Evolutionary conservation across 2,329 filamentous ascomycete species (phyloP).

Genomic region (Arthrobotrys conoides): DNA sequence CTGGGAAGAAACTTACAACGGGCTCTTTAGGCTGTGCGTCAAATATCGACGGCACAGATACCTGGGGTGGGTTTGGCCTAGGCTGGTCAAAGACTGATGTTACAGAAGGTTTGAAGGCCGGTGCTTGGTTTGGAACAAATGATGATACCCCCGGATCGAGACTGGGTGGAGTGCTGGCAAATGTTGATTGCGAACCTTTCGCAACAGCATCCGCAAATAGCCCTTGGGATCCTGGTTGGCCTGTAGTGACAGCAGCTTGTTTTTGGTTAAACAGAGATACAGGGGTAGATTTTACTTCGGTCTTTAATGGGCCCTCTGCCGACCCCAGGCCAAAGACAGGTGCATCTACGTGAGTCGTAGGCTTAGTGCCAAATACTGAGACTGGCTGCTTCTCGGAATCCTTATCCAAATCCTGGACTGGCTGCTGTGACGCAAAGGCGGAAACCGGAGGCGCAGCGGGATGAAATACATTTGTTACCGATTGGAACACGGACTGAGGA

Average conservation of each 20-base stretch:
- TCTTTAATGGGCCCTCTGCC: background rate
- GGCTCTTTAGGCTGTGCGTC: slow-evolving; percentile 29
- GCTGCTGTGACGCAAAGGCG: slow-evolving; percentile 11
- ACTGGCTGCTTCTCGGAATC: slow-evolving; percentile 4
- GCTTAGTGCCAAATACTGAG: slow-evolving; percentile 40
- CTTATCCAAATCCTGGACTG: background rate
- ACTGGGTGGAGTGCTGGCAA: background rate
- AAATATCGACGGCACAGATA: slow-evolving; percentile 37
- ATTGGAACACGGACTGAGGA: slow-evolving; percentile 25
- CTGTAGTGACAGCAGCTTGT: background rate
- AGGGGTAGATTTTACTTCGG: slow-evolving; percentile 29
- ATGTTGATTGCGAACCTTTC: slow-evolving; percentile 1
- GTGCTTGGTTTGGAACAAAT: slow-evolving; percentile 29
- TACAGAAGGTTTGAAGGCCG: slow-evolving; percentile 25
- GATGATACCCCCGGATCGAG: slow-evolving; percentile 38
- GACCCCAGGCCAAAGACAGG: slow-evolving; percentile 38
- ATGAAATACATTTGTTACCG: slow-evolving; percentile 10
- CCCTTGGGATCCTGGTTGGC: slow-evolving; percentile 16
- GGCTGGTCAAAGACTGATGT: slow-evolving; percentile 31
- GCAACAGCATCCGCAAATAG: background rate
- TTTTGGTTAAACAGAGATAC: slow-evolving; percentile 43
- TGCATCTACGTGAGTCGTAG: slow-evolving; percentile 2
- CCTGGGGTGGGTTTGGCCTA: slow-evolving; percentile 5
- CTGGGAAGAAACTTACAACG: slow-evolving; percentile 41
- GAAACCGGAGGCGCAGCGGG: slow-evolving; percentile 12